phyloP scores from a whole-genome alignment of 169 alveolate species.

The Eimeria falciformis region DNA sequence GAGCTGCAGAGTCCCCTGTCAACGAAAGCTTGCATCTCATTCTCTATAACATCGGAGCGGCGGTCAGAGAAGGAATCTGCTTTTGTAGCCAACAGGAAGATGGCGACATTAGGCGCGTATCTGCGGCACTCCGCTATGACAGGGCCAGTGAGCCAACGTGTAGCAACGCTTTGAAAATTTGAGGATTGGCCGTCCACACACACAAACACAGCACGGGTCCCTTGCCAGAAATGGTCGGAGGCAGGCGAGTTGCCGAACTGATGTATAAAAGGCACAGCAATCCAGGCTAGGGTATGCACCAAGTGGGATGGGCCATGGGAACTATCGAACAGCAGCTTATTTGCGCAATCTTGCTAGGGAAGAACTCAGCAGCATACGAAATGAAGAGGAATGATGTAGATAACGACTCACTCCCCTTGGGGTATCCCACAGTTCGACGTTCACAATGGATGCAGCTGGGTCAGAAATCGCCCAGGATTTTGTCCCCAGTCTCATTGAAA shows the following conservation, averaged over 20 bases:
- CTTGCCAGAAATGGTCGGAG: conserved; percentile 24
- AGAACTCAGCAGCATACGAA: not conserved
- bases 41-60: not conserved
- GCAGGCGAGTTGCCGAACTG: conserved; percentile 8
- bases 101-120: not conserved
- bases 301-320: no score
- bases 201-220: conserved; percentile 31
- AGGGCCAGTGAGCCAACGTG: not conserved
- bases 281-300: no score
- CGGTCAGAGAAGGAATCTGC: conserved; percentile 12
- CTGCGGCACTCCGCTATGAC: conserved; percentile 9
- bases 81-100: conserved; percentile 1
- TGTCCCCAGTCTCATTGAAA: conserved; percentile 36
- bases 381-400: not conserved
- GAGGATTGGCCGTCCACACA: conserved; percentile 42
- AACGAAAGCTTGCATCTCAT: conserved; percentile 29
- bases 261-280: no score
- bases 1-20: conserved; percentile 13
- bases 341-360: no score
- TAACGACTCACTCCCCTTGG: conserved; percentile 22
- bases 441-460: conserved; percentile 31
- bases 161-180: not conserved
- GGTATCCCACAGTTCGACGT: conserved; percentile 55
- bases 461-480: conserved; percentile 56
- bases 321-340: no score